A percentile compares a stretch with the other conserved stretches of the same genome.
Evolutionary conservation across 1,284 basidiomycete species (phyloP).

Genomic region (Rhodotorula sp.): DNA sequence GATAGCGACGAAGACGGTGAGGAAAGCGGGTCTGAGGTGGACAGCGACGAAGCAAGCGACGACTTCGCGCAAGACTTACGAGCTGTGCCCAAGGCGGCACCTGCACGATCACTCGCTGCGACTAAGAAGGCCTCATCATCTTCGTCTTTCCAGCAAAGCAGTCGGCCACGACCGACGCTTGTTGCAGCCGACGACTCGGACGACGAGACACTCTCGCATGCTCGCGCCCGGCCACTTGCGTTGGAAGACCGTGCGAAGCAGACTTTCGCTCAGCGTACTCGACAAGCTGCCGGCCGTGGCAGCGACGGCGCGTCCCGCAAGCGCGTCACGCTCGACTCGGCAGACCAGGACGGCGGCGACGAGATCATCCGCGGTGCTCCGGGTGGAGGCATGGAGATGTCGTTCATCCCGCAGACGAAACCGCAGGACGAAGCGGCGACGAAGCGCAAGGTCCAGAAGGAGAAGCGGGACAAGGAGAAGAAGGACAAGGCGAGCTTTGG

Average conservation of each 20-base stretch:
- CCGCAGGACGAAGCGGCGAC: slow-evolving; percentile 47
- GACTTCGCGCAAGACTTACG: neutral
- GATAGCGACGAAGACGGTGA: slow-evolving; percentile 56
- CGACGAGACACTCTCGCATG: slow-evolving; percentile 30
- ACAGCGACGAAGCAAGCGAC: slow-evolving; percentile 53
- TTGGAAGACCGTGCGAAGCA: slow-evolving; percentile 30
- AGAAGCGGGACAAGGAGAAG: slow-evolving; percentile 63
- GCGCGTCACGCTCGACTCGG: slow-evolving; percentile 9
- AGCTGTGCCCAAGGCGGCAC: neutral
- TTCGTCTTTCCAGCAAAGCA: neutral
- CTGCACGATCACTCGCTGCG: neutral
- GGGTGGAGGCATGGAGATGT: slow-evolving; percentile 57
- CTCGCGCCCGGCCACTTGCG: slow-evolving; percentile 29
- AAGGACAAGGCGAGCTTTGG: slow-evolving; percentile 60
- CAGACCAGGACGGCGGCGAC: neutral
- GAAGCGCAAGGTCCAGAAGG: slow-evolving; percentile 52
- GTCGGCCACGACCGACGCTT: slow-evolving; percentile 30
- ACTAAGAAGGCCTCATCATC: neutral
- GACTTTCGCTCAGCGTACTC: slow-evolving; percentile 38
- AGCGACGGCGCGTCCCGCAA: slow-evolving; percentile 4
- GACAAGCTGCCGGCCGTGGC: slow-evolving; percentile 12
- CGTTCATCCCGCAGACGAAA: slow-evolving; percentile 51
- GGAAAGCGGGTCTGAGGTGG: slow-evolving; percentile 44
- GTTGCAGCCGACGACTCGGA: slow-evolving; percentile 36
- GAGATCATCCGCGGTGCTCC: slow-evolving; percentile 35